Conservation (phyloP, 176 grass and related monocot genomes). For the Lolium multiflorum region DNA sequence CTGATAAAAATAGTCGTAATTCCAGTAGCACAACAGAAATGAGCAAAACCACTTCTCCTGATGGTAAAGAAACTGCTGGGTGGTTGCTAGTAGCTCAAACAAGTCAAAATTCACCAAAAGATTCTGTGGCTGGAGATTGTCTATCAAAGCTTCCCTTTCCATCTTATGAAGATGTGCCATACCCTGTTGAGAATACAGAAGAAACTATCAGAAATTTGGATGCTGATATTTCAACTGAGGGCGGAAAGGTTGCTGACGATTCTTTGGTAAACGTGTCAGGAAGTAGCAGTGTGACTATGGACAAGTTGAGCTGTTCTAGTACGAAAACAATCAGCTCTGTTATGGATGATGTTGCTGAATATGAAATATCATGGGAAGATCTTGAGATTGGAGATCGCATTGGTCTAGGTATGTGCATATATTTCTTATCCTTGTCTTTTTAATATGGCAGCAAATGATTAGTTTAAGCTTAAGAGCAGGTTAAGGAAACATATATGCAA, state of each 20-base stretch:
- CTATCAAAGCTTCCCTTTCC: constrained; percentile 25
- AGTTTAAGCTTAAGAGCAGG: neutral
- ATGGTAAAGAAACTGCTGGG: constrained; percentile 35
- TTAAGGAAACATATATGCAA: neutral
- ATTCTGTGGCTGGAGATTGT: constrained; percentile 39
- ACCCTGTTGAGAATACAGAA: constrained; percentile 44
- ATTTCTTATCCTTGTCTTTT: constrained; percentile 26
- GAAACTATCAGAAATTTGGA: constrained; percentile 44
- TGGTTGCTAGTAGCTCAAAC: constrained; percentile 48
- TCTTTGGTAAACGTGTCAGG: constrained; percentile 41
- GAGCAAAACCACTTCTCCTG: constrained; percentile 23
- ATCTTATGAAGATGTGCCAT: constrained; percentile 48
- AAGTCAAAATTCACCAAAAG: constrained; percentile 30
- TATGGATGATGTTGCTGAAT: constrained; percentile 77
- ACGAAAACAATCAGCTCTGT: constrained; percentile 65
- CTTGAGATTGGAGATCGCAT: constrained; percentile 93
- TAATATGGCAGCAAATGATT: constrained; percentile 10
- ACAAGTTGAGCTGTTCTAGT: constrained; percentile 51
- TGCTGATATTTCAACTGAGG: constrained; percentile 41
- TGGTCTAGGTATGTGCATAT: constrained; percentile 77
- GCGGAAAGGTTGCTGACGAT: constrained; percentile 48
- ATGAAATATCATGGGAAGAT: constrained; percentile 97
- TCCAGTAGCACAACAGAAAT: constrained; percentile 33
- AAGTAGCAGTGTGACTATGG: constrained; percentile 49
- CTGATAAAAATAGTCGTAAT: constrained; percentile 50